phyloP scores from a whole-genome alignment of 495 filamentous ascomycete species.

The Annulohypoxylon maeteangense region DNA sequence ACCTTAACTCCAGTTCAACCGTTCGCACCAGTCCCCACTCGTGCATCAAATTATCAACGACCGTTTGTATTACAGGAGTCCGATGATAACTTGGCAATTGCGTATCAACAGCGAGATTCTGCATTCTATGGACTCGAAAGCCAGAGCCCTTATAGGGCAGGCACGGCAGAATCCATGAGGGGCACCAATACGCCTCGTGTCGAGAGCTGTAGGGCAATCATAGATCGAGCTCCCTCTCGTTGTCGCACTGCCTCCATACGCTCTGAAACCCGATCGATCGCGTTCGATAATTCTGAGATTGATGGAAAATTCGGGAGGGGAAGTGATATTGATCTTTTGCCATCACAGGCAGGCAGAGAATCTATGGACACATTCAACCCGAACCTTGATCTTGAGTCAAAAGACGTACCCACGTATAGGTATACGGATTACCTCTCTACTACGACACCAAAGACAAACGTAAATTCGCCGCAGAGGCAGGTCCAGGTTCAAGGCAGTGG shows the following conservation, averaged over 20 bases:
- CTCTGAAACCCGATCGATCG: conserved; percentile 25
- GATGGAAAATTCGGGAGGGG: conserved; percentile 22
- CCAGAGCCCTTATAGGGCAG: conserved; percentile 20
- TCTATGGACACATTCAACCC: conserved; percentile 48
- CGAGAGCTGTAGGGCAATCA: conserved; percentile 3
- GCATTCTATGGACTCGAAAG: conserved; percentile 40
- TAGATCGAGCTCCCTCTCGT: conserved; percentile 23
- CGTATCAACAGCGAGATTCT: conserved; percentile 39
- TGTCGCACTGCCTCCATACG: conserved; percentile 20
- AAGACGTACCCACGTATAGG: conserved; percentile 37
- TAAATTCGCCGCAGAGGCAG: conserved; percentile 41
- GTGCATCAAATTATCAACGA: conserved; percentile 42
- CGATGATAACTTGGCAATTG: conserved; percentile 36
- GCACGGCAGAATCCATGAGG: neutral
- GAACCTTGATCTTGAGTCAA: conserved; percentile 43
- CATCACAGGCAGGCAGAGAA: conserved; percentile 45
- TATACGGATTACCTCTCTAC: conserved; percentile 41
- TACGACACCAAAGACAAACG: conserved; percentile 39
- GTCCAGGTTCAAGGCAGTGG: conserved; percentile 43
- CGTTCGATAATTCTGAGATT: conserved; percentile 19
- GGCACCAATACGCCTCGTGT: neutral
- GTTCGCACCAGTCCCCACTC: conserved; percentile 52
- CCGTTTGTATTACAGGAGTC: conserved; percentile 46
- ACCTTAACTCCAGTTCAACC: conserved; percentile 38
- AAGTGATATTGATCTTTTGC: conserved; percentile 47